phyloP scores from a whole-genome alignment of 495 filamentous ascomycete genomes.

The Sphaerosporella brunnea region DNA sequence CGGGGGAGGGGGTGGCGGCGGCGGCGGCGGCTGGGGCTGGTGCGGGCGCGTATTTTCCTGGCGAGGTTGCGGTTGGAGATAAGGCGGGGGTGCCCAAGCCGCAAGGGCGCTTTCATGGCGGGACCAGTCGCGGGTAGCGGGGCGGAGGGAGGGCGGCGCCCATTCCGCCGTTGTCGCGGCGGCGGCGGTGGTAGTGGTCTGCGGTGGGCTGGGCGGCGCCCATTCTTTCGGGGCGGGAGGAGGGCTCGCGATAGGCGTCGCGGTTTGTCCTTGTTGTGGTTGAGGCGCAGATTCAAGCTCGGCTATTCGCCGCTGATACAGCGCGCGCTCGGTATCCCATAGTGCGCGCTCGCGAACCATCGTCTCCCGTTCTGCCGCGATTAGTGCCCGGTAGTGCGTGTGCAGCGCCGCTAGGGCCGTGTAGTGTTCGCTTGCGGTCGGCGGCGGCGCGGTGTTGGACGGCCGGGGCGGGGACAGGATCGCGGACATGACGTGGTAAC shows the following conservation, averaged over 20 bases:
- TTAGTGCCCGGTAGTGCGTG: constrained; percentile 4
- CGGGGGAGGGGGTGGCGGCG: too few relatives aligned
- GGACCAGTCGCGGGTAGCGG: too few relatives aligned
- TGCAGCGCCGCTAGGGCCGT: background rate
- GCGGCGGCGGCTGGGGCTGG: background rate
- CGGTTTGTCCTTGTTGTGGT: too few relatives aligned
- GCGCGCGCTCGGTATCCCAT: constrained; percentile 1
- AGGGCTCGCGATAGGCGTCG: background rate
- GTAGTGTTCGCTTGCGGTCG: background rate
- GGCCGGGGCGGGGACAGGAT: background rate
- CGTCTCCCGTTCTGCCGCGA: background rate
- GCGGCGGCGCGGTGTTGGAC: background rate
- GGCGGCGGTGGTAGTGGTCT: background rate
- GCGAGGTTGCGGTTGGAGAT: background rate
- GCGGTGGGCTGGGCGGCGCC: background rate
- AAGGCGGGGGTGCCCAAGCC: background rate
- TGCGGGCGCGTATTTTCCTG: too few relatives aligned
- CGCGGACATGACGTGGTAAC: background rate
- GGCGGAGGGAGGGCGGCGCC: background rate
- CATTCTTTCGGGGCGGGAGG: background rate
- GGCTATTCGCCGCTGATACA: background rate
- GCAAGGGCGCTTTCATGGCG: too few relatives aligned
- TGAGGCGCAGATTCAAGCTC: constrained; percentile 4
- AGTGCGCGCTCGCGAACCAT: constrained; percentile 1
- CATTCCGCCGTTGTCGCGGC: background rate